These are phyloP conservation scores for Aspergillus arachidicola DNA, from an alignment of 2,329 filamentous ascomycete species.

Conservation along the genomic window DNA sequence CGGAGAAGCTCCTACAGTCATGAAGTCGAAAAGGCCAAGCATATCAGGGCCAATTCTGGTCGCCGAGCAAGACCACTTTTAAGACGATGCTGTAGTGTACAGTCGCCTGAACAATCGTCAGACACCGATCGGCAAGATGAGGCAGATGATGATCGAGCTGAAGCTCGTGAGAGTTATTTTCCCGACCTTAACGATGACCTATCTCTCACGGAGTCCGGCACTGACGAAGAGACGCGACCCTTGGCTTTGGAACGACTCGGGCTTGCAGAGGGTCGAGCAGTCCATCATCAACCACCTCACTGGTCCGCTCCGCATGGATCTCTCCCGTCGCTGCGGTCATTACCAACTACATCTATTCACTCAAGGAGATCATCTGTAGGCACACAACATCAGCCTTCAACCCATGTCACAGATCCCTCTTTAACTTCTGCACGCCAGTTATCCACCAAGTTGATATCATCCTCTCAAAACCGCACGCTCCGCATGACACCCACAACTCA, in stretches of 20 bases:
- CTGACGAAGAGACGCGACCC: constrained; percentile 12
- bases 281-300: constrained; percentile 8
- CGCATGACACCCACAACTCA: constrained; percentile 20
- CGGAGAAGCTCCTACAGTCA: constrained; percentile 37
- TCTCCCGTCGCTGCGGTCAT: constrained; percentile 8
- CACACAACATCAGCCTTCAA: neutral
- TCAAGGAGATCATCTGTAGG: constrained; percentile 11
- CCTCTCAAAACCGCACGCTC: constrained; percentile 12
- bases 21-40: constrained; percentile 28
- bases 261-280: constrained; percentile 5
- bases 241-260: constrained; percentile 7
- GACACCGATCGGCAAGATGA: neutral
- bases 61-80: constrained; percentile 14
- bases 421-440: constrained; percentile 3
- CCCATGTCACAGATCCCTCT: neutral
- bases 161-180: constrained; percentile 2
- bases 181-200: constrained; percentile 6
- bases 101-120: constrained; percentile 20
- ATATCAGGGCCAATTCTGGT: constrained; percentile 5
- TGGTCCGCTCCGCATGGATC: constrained; percentile 2
- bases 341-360: neutral
- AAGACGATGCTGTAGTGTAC: constrained; percentile 22
- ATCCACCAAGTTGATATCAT: constrained; percentile 15
- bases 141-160: neutral
- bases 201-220: constrained; percentile 9